Base-by-base conservation (phyloP, 208 protist genomes). In the Acanthamoeba sp. region DNA sequence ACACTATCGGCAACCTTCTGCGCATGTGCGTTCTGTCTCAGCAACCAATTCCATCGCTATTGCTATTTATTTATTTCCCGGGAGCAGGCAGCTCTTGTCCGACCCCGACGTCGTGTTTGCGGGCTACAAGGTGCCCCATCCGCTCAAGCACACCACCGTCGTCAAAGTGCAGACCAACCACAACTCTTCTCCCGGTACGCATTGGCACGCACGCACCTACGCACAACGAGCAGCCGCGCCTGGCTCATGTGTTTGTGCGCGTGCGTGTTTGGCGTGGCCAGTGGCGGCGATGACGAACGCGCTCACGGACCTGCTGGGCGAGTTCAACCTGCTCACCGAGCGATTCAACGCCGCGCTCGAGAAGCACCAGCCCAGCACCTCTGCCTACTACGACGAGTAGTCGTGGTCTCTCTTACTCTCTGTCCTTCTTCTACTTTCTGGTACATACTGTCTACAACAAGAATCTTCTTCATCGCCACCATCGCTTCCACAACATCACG, bases 1-100 rank as follows among this genome's bases (percentile, higher is more conserved):
- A 98, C 66, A 98, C 97, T 1, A 32, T 98, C 66, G 97, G 97
- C 50, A 98, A 98, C 92, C 27, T 98, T 0, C 48, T 98, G 40
- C 94, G 96, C 87, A 97, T 98, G 96, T 95, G 64, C 38, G 93
- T 94, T 93, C 59, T 91, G 48, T 6, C 18, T 94, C 9, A 59
- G 24, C 6, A 36, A 57, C 7, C 29, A 57, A 29, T n/a, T 36
- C 27, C 2, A 57, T 50, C 10, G 2, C n/a, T 62, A 14, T 24
- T 36, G n/a, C 50, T 29, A 40, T 36, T 36, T 55, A 27, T 85
- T 57, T 40, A 85, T 45, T 85, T 85, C 38, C 7, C 27, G 29
- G 9, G 29, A 18, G 34, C 78, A 96, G 94, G 96, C 96, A 97
- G 91, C 94, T 97, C 36, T 84, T 96, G 32, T 52, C 73, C 10